Evolutionary conservation across 2,329 filamentous ascomycete species (phyloP).

Genomic region (Sclerotinia glacialis): DNA sequence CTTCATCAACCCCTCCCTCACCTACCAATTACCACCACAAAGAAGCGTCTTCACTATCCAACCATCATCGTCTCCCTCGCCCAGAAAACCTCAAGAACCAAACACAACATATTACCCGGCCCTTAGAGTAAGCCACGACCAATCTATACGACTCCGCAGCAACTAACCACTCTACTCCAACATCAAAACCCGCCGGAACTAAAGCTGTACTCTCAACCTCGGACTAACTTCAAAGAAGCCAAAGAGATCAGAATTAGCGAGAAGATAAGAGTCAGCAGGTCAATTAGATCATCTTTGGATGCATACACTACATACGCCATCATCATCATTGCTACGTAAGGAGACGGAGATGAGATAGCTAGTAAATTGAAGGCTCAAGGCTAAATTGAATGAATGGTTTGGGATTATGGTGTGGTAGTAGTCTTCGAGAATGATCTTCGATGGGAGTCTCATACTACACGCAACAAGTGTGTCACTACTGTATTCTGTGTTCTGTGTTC

Average conservation of each 20-base stretch:
- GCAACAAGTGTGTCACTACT: not conserved
- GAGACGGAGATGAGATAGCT: not conserved
- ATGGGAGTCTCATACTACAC: not conserved
- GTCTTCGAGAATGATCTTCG: not conserved
- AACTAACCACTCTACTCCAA: not conserved
- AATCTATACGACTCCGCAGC: conserved; percentile 4
- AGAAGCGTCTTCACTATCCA: no score
- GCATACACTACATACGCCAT: conserved; percentile 9
- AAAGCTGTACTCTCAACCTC: conserved; percentile 2
- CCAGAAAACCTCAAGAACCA: not conserved
- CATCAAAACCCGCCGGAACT: not conserved
- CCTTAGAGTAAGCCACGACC: conserved; percentile 6
- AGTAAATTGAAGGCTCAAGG: not conserved
- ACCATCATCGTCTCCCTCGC: not conserved
- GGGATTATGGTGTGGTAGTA: not conserved
- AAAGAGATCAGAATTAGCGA: conserved; percentile 2
- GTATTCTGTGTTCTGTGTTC: no score
- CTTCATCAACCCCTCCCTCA: conserved; percentile 2
- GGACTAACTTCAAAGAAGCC: not conserved
- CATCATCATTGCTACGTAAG: conserved; percentile 3
- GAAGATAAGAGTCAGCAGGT: conserved; percentile 4
- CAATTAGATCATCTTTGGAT: conserved; percentile 1
- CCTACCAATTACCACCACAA: conserved; percentile 5
- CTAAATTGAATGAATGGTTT: not conserved
- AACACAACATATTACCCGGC: conserved; percentile 1